Conservation (phyloP, 495 filamentous ascomycete species). For the Beverwykella pulmonaria region DNA sequence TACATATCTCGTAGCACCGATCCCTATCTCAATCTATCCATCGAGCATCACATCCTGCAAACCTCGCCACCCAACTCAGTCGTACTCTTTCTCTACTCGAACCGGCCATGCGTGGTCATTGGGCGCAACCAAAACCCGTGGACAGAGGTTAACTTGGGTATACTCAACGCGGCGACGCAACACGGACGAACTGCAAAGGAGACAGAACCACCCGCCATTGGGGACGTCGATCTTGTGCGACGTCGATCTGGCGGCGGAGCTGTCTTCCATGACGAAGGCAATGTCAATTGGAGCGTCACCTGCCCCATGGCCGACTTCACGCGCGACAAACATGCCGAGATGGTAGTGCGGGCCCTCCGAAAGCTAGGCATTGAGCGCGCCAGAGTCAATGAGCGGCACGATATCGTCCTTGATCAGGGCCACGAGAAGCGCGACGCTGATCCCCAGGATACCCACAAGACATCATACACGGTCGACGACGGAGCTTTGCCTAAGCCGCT, state of each 20-base stretch:
- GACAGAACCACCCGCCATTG: conserved; percentile 40
- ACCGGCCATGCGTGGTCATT: conserved; percentile 82
- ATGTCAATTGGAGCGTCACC: conserved; percentile 91
- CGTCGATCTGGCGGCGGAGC: conserved; percentile 86
- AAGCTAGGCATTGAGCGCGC: conserved; percentile 54
- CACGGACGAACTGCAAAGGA: neutral
- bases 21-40: conserved; percentile 92
- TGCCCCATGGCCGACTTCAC: conserved; percentile 74
- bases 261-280: conserved; percentile 89
- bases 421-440: conserved; percentile 23
- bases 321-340: conserved; percentile 83
- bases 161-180: conserved; percentile 46
- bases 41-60: conserved; percentile 86
- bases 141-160: conserved; percentile 78
- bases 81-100: conserved; percentile 84
- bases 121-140: conserved; percentile 98
- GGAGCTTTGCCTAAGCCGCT: conserved; percentile 51
- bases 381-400: conserved; percentile 85
- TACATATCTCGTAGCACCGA: conserved; percentile 74
- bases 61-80: conserved; percentile 68
- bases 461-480: conserved; percentile 41
- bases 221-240: conserved; percentile 68
- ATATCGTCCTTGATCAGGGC: conserved; percentile 78
- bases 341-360: conserved; percentile 80
- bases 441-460: conserved; percentile 43